Conservation (phyloP, 139 green algal genomes). For the Chara braunii region DNA sequence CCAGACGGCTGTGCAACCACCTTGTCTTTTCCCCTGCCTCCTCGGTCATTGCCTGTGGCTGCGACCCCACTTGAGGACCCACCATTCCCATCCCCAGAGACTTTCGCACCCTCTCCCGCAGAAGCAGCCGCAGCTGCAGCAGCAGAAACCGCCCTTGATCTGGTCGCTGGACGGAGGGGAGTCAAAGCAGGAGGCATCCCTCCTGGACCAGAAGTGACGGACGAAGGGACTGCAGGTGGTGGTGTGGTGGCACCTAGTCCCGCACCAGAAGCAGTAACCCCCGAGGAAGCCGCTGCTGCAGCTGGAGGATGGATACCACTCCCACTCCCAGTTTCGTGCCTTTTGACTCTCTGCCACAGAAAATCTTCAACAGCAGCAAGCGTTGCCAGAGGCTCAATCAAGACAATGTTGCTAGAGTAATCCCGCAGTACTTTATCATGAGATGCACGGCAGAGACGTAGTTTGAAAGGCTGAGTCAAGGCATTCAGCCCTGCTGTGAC, state of each 20-base stretch:
- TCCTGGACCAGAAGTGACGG: too few species aligned
- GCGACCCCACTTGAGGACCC: too few species aligned
- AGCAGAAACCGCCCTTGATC: neutral
- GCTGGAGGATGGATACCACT: slow-evolving; percentile 26
- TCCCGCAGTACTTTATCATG: slow-evolving; percentile 54
- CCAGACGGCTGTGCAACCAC: too few species aligned
- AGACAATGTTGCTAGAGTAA: slow-evolving; percentile 78
- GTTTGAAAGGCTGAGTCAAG: slow-evolving; percentile 84
- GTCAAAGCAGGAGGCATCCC: neutral
- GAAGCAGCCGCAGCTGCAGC: neutral
- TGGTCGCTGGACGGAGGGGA: neutral
- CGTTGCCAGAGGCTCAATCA: slow-evolving; percentile 91
- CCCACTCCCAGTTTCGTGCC: too few species aligned
- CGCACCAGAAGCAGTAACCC: neutral
- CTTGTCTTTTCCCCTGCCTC: too few species aligned
- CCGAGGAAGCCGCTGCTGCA: neutral
- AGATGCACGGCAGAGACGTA: slow-evolving; percentile 61
- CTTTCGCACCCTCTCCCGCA: too few species aligned
- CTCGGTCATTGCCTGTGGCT: too few species aligned
- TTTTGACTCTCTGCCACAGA: slow-evolving; percentile 80
- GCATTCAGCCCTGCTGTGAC: slow-evolving; percentile 55
- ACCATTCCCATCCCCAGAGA: too few species aligned
- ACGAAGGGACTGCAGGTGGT: too few species aligned
- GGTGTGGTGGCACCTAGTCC: too few species aligned
- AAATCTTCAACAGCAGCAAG: slow-evolving; percentile 92